Evolutionary conservation across 345 rosid species (phyloP), one percentile per base, ranked within the genome.

Genomic region (Aquilaria yunnanensis): DNA sequence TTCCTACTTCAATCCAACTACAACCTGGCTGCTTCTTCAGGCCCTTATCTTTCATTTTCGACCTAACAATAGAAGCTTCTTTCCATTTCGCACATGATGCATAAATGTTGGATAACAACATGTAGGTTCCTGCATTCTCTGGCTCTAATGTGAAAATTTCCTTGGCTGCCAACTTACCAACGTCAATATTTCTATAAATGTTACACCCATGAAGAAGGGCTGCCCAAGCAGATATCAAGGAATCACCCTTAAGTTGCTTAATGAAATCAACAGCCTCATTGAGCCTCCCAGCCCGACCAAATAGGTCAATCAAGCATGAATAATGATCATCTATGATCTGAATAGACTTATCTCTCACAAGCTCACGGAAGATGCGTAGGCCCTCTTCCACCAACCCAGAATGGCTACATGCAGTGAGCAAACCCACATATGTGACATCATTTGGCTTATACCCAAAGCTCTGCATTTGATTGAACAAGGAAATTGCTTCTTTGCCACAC

Each of bases 21-120:
- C 87, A 81, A 32, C 96, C 91, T 0, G 96, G 94, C 61, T 71
- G 85, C 64, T 89, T 89, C 81, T 85, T 86, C 65, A 89, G 61
- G 41, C 88, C 87, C 60, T 61, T 81, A 14, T 75, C 80, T 77
- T 87, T 87, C 89, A 89, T 80, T 67, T 56, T 61, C 68, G 46
- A 66, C 67, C 91, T 81, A 75, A 83, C 59, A 56, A 70, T 72
- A 14, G 77, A 74, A 52, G 88, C 89, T 31, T 85, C 81, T 61
- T 73, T 67, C 82, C 78, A 77, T 70, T 74, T 76, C 41, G 85
- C 89, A 32, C 47, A 47, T 2, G 79, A 77, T 29, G 89, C 82
- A 64, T 81, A 85, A 43, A 84, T 73, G 72, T 85, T 89, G 31
- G 94, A 81, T 63, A 87, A 60, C 74, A 83, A 54, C 34, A 77